Evolutionary conservation across 768 basidiomycete genomes (phyloP).

Genomic region (Auriculariales sp.): DNA sequence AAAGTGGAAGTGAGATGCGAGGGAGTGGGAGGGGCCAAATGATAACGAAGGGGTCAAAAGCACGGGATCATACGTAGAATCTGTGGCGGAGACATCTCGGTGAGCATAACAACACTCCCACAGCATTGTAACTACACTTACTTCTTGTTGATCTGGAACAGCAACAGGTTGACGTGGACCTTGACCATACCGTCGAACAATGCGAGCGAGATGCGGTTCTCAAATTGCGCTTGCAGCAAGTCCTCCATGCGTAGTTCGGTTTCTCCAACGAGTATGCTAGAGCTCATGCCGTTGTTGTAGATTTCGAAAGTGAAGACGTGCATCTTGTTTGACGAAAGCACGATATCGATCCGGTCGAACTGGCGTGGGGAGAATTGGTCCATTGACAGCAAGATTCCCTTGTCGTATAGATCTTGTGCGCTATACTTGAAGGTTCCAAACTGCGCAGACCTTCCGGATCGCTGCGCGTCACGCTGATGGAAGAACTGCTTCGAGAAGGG

Average conservation of each 20-base stretch:
- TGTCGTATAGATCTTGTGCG: slow-evolving; percentile 77
- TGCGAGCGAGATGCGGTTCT: slow-evolving; percentile 58
- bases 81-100: neutral
- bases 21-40: neutral
- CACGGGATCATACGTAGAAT: slow-evolving; percentile 3
- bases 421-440: slow-evolving; percentile 91
- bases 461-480: slow-evolving; percentile 81
- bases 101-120: neutral
- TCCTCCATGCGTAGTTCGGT: slow-evolving; percentile 90
- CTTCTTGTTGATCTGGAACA: slow-evolving; percentile 92
- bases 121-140: slow-evolving; percentile 26
- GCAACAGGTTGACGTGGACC: slow-evolving; percentile 68
- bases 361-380: slow-evolving; percentile 94
- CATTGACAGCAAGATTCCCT: slow-evolving; percentile 82
- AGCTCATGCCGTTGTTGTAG: slow-evolving; percentile 42
- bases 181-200: slow-evolving; percentile 70
- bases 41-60: neutral
- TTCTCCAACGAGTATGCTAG: slow-evolving; percentile 51
- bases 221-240: slow-evolving; percentile 75
- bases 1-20: neutral
- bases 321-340: slow-evolving; percentile 83
- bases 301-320: slow-evolving; percentile 80
- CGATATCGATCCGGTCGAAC: slow-evolving; percentile 84
- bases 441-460: slow-evolving; percentile 66
- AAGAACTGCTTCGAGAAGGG: slow-evolving; percentile 90